Evolutionary conservation across 2,329 filamentous ascomycete species (phyloP).

Genomic region (Pyrenophora teres): DNA sequence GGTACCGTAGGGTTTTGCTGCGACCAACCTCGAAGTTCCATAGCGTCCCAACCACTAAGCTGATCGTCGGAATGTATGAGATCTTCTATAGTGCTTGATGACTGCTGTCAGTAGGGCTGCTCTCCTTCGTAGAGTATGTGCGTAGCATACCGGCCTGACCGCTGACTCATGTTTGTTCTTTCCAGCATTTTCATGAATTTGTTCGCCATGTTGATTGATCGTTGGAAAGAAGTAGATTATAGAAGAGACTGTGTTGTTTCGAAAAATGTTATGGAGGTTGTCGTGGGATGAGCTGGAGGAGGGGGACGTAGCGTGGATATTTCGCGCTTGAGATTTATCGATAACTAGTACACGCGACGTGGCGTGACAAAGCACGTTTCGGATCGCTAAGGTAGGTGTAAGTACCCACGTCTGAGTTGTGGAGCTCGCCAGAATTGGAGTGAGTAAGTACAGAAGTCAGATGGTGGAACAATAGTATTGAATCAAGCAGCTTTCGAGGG

Average conservation of each 20-base stretch:
- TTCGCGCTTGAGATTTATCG: slow-evolving; percentile 1
- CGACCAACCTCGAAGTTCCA: slow-evolving; percentile 22
- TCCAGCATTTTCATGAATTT: slow-evolving; percentile 19
- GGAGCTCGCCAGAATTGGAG: too few species aligned
- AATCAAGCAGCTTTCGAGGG: neutral
- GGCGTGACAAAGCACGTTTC: neutral
- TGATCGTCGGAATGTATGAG: slow-evolving; percentile 14
- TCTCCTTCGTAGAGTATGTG: neutral
- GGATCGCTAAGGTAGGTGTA: neutral
- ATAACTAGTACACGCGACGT: slow-evolving; percentile 1
- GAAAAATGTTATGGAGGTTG: neutral
- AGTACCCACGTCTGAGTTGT: neutral
- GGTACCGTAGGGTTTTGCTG: slow-evolving; percentile 10
- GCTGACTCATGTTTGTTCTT: slow-evolving; percentile 14
- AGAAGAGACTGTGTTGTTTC: too few species aligned
- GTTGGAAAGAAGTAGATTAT: too few species aligned
- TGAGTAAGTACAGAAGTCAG: neutral
- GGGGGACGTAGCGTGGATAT: slow-evolving; percentile 2
- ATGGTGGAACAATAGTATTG: neutral
- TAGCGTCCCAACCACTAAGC: slow-evolving; percentile 18
- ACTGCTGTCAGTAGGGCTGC: neutral
- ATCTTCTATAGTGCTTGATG: slow-evolving; percentile 12
- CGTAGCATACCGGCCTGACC: slow-evolving; percentile 6
- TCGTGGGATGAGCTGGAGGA: neutral
- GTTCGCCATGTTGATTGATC: slow-evolving; percentile 13